Evolutionary conservation across 2,329 filamentous ascomycete species (phyloP), one percentile per base, ranked within the genome.

Genomic region (Geoglossum cookeanum): DNA sequence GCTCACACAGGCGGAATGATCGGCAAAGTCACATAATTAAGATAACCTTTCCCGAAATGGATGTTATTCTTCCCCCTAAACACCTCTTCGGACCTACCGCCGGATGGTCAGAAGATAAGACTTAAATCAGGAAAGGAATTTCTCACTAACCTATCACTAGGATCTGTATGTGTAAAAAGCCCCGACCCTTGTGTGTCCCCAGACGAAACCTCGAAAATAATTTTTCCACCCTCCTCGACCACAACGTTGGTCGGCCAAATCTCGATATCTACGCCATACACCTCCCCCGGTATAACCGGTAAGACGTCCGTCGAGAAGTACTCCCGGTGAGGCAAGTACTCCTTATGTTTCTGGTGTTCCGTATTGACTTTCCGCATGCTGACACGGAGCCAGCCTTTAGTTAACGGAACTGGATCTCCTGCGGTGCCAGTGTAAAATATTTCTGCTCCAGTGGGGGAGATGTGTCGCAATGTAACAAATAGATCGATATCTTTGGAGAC

Each of bases 341-440:
- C 30, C 9, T 32, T 13, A 22, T 53, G 49, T 35, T 70, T 68
- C 3, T 67, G 68, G 59, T 76, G 70, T 3, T 69, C 58, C 0
- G 66, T 61, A 56, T 77, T 72, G 3, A 70, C 68, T 61, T 75
- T 75, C 57, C 76, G 73, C 57, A 77, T 66, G 42, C 71, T 74
- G n/a, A 73, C 71, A 13, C 76, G 73, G 30, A 77, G 68, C 76
- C 75, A 79, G 51, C 76, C 76, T 64, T 79, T 78, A 55, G 70
- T 69, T 6, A 78, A 65, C 0, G 76, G 76, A 0, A 78, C 71
- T 0, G 75, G 74, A 59, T 79, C 76, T 32, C 76, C 76, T 0
- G 74, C 75, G 15, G 76, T 78, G 47, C 76, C 76, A 3, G 76
- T 79, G 63, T 78, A 79, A 64, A 70, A 72, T 6, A 78, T 69